These are phyloP conservation scores for Amanita polypyramis DNA, from an alignment of 768 basidiomycete genomes.

Conservation along the genomic window DNA sequence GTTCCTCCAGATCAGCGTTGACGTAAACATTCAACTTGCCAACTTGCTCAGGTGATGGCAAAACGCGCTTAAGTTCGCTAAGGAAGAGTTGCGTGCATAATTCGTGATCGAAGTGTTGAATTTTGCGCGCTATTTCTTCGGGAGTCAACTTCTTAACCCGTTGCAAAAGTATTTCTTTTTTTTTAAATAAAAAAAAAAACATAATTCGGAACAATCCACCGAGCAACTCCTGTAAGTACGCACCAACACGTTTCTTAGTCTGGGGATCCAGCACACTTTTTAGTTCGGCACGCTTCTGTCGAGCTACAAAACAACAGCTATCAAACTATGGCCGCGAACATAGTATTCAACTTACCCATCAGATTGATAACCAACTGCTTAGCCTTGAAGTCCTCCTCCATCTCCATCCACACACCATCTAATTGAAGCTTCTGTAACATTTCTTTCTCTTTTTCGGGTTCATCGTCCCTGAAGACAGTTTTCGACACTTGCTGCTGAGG, in stretches of 20 bases:
- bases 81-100: conserved; percentile 86
- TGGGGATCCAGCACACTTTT: conserved; percentile 86
- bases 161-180: conserved; percentile 94
- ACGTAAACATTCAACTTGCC: conserved; percentile 88
- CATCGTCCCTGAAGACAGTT: conserved; percentile 78
- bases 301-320: conserved; percentile 34
- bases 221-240: conserved; percentile 19
- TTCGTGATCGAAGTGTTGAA: conserved; percentile 79
- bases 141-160: conserved; percentile 75
- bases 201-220: conserved; percentile 1
- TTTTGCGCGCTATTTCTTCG: conserved; percentile 75
- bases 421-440: conserved; percentile 73
- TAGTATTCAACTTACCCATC: conserved; percentile 47
- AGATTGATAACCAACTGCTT: conserved; percentile 89
- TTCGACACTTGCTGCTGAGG: conserved; percentile 76
- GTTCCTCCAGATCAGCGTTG: conserved; percentile 76
- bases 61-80: conserved; percentile 74
- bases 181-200: too few relatives aligned
- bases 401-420: conserved; percentile 88
- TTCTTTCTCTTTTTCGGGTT: conserved; percentile 58
- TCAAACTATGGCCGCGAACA: conserved; percentile 9
- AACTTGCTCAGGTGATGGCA: conserved; percentile 88
- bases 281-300: conserved; percentile 80
- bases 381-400: conserved; percentile 97
- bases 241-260: conserved; percentile 90